A percentile compares a stretch with the other conserved stretches of the same genome.
Conservation (phyloP, 108 stramenopile genomes). For the Cyclotella kingstonii region DNA sequence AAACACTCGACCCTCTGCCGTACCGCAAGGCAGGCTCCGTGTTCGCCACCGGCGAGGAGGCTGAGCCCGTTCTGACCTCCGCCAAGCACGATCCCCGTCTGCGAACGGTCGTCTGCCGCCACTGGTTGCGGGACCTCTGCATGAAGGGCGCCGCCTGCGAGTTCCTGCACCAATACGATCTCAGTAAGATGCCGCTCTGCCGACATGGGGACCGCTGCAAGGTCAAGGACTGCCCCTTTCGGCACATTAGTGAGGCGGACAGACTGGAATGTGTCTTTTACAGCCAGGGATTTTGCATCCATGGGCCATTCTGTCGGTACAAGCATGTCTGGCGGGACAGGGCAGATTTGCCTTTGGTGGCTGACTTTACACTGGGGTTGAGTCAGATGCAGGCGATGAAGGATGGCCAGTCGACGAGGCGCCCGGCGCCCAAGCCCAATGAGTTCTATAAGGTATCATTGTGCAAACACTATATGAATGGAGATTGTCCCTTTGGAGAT, state of each 20-base stretch:
- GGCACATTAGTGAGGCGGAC: conserved; percentile 88
- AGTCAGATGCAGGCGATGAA: conserved; percentile 87
- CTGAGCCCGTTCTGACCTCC: conserved; percentile 66
- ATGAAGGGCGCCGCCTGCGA: conserved; percentile 95
- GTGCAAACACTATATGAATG: conserved; percentile 87
- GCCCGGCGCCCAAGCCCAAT: conserved; percentile 86
- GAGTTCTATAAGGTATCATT: conserved; percentile 88
- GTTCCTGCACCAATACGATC: conserved; percentile 91
- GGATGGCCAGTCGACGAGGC: conserved; percentile 52
- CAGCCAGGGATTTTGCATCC: conserved; percentile 92
- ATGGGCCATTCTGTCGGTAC: conserved; percentile 91
- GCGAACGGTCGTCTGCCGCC: conserved; percentile 93
- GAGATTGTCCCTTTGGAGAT: conserved; percentile 89
- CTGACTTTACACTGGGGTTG: conserved; percentile 86
- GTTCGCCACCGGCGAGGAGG: conserved; percentile 75
- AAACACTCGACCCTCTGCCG: conserved; percentile 85
- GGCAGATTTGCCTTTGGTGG: conserved; percentile 71
- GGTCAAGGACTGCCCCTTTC: conserved; percentile 90
- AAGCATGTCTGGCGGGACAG: conserved; percentile 76
- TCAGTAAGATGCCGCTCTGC: conserved; percentile 92
- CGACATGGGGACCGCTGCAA: conserved; percentile 89
- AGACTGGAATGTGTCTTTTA: conserved; percentile 92
- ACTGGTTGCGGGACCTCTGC: conserved; percentile 93
- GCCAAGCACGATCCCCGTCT: conserved; percentile 90
- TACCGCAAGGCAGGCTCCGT: conserved; percentile 87